phyloP scores from a whole-genome alignment of 306 rosid genomes.

The Gillenia trifoliata region DNA sequence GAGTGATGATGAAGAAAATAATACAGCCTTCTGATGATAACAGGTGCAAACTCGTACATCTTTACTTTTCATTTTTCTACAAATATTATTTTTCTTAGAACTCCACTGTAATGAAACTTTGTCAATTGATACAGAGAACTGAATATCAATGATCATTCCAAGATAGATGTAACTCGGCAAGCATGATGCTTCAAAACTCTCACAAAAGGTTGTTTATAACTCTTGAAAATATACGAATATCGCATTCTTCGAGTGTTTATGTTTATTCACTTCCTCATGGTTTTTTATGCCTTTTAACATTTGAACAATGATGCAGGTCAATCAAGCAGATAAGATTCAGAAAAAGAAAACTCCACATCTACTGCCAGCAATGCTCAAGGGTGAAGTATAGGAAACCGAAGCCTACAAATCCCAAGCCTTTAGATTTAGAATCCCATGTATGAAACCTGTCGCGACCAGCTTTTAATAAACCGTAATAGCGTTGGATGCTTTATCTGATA shows the following conservation, averaged over 20 bases:
- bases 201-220: slow-evolving; percentile 41
- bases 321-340: slow-evolving; percentile 19
- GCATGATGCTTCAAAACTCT: slow-evolving; percentile 34
- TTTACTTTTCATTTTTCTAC: neutral
- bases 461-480: neutral
- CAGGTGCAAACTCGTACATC: too few species aligned
- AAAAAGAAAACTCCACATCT: slow-evolving; percentile 43
- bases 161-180: slow-evolving; percentile 36
- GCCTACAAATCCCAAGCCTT: slow-evolving; percentile 92
- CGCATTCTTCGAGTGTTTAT: neutral
- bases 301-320: slow-evolving; percentile 30
- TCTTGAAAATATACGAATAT: neutral
- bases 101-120: neutral
- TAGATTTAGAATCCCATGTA: slow-evolving; percentile 92
- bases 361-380: slow-evolving; percentile 38
- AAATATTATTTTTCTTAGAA: slow-evolving; percentile 4
- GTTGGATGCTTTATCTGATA: slow-evolving; percentile 9
- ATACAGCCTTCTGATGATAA: slow-evolving; percentile 39
- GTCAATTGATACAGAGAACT: slow-evolving; percentile 34
- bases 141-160: slow-evolving; percentile 9
- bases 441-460: slow-evolving; percentile 16
- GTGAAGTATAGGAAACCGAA: slow-evolving; percentile 62
- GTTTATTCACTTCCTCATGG: neutral
- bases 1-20: slow-evolving; percentile 58
- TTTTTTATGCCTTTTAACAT: slow-evolving; percentile 2